Conservation (phyloP, 768 basidiomycete species). For the Boletus reticulatus region DNA sequence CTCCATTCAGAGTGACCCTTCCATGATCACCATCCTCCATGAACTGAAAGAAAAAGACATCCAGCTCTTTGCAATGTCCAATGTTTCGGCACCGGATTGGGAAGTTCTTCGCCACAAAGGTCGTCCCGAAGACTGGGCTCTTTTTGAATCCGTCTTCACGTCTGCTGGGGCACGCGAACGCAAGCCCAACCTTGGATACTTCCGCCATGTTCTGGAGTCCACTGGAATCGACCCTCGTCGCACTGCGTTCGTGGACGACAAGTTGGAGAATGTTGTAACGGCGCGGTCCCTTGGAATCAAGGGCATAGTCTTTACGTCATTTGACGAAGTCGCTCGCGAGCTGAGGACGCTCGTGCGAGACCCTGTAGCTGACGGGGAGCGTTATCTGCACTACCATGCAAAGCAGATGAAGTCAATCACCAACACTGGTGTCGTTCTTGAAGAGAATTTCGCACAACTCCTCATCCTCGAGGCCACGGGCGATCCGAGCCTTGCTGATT, state of each 20-base stretch:
- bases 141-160: constrained; percentile 21
- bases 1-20: constrained; percentile 7
- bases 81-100: constrained; percentile 22
- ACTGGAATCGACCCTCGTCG: constrained; percentile 18
- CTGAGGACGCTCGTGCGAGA: constrained; percentile 16
- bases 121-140: constrained; percentile 13
- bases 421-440: constrained; percentile 7
- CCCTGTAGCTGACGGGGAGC: constrained; percentile 11
- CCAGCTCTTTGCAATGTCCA: constrained; percentile 22
- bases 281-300: constrained; percentile 19
- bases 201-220: constrained; percentile 12
- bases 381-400: constrained; percentile 12
- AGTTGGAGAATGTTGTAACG: constrained; percentile 20
- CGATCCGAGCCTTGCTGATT: constrained; percentile 18
- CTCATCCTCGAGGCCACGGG: constrained; percentile 20
- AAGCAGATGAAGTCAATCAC: constrained; percentile 19
- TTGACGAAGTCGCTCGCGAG: constrained; percentile 11
- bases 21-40: constrained; percentile 16
- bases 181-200: constrained; percentile 21
- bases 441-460: constrained; percentile 21
- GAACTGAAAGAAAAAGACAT: constrained; percentile 11
- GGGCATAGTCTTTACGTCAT: constrained; percentile 20
- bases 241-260: constrained; percentile 24
- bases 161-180: constrained; percentile 15
- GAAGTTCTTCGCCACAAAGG: constrained; percentile 16